Base-by-base conservation (phyloP, 257 asterid species). In the Vinca minor region DNA sequence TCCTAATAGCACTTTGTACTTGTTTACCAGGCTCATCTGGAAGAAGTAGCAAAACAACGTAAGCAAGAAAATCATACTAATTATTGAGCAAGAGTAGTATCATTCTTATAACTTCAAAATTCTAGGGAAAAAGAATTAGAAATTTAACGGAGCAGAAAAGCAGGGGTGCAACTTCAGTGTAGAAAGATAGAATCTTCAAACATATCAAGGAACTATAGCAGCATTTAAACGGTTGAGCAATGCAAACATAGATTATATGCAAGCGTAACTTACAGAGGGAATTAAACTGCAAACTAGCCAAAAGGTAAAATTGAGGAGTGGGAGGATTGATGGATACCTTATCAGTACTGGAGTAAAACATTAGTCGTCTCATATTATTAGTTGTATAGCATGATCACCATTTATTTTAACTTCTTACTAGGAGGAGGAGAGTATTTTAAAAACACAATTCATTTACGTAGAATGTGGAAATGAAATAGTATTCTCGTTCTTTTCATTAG, bases 1-100 rank as follows among this genome's bases (percentile, higher is more conserved):
- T 86, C 72, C 76, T 88, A 71, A 91, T 83, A 48, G 96, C 96
- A 81, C 98, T 88, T 46, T 87, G 85, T 17, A 83, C 95, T 82
- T 91, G 98, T 65, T 88, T 91, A 59, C 98, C 96, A 67, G 96
- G 89, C 75, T 88, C 96, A 85, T 91, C 98, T 91, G 77, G 55
- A 48, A 66, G 57, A 54, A 10, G 36, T 20, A 54, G 4, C 59
- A n/a, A 47, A n/a, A 26, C 34, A 11, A 62, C 23, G 36, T 23
- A n/a, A 48, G 6, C 41, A 46, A 71, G 59, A 29, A 36, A 46
- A 48, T 47, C 28, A 50, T 23, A 11, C 11, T 21, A 47, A 41
- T 12, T 28, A 18, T n/a, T 31, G 29, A 45, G 34, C 29, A 32
- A 25, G 18, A 14, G 23, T 15, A 8, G 0, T 28, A 23, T 17